Conservation (phyloP, 1,284 basidiomycete species). For the Peniophora sp. region DNA sequence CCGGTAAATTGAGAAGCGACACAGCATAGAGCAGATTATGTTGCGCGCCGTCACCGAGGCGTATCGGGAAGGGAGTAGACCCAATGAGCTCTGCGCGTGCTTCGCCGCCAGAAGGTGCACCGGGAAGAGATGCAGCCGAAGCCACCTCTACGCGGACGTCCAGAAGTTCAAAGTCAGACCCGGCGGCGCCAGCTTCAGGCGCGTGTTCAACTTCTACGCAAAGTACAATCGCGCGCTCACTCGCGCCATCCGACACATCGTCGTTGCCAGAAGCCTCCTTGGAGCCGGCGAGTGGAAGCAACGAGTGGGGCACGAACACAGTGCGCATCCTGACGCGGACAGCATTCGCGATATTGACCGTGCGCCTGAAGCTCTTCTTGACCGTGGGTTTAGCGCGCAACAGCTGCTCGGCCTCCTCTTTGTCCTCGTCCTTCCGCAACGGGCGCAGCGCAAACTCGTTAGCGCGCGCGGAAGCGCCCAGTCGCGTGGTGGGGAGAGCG, state of each 20-base stretch:
- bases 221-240: slow-evolving; percentile 77
- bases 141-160: slow-evolving; percentile 55
- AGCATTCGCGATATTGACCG: slow-evolving; percentile 68
- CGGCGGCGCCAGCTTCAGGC: slow-evolving; percentile 42
- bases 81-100: slow-evolving; percentile 60
- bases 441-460: slow-evolving; percentile 53
- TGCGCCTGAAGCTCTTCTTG: slow-evolving; percentile 80
- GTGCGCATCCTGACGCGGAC: slow-evolving; percentile 86
- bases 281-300: slow-evolving; percentile 31
- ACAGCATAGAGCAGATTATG: slow-evolving; percentile 85
- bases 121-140: not conserved
- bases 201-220: slow-evolving; percentile 82
- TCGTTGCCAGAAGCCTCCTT: slow-evolving; percentile 32
- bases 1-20: slow-evolving; percentile 46
- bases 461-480: slow-evolving; percentile 54
- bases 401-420: slow-evolving; percentile 9
- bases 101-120: slow-evolving; percentile 21
- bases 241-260: slow-evolving; percentile 58
- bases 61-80: slow-evolving; percentile 61
- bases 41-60: slow-evolving; percentile 63
- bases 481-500: slow-evolving; percentile 53
- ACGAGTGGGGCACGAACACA: slow-evolving; percentile 76
- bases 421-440: slow-evolving; percentile 10
- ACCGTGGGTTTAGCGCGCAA: slow-evolving; percentile 38
- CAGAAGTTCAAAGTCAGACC: slow-evolving; percentile 68